Evolutionary conservation across 306 rosid species (phyloP).

Genomic region (Vigna nakashimae): DNA sequence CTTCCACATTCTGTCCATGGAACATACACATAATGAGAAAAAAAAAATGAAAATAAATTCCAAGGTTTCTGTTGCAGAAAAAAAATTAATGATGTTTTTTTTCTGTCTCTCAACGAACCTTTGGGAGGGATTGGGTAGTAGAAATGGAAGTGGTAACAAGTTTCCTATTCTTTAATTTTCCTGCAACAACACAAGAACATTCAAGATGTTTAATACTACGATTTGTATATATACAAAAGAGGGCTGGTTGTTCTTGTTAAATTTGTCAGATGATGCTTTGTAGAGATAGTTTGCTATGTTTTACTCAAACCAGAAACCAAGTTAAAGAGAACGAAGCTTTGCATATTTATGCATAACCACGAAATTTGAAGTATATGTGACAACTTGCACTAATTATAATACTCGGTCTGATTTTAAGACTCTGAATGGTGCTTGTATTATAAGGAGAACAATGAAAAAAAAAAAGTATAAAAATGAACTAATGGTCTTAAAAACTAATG

Average conservation of each 20-base stretch:
- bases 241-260: not conserved
- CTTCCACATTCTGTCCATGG: constrained; percentile 59
- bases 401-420: constrained; percentile 8
- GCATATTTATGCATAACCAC: constrained; percentile 29
- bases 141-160: constrained; percentile 59
- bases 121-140: constrained; percentile 46
- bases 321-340: constrained; percentile 19
- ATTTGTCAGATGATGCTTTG: constrained; percentile 15
- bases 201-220: constrained; percentile 45
- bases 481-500: constrained; percentile 61
- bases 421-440: constrained; percentile 13
- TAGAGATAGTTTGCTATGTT: constrained; percentile 9
- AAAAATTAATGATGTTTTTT: not conserved
- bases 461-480: constrained; percentile 20
- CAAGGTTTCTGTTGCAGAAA: not conserved
- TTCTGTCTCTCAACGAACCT: constrained; percentile 61
- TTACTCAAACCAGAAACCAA: constrained; percentile 3
- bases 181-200: constrained; percentile 71
- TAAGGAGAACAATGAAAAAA: constrained; percentile 12
- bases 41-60: not conserved
- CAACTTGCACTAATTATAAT: constrained; percentile 24
- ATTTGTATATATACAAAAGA: not conserved
- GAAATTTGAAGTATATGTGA: constrained; percentile 27
- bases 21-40: constrained; percentile 19
- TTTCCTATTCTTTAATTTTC: constrained; percentile 72